Conservation (phyloP, 1,284 basidiomycete species). For the Meripilus lineatus region DNA sequence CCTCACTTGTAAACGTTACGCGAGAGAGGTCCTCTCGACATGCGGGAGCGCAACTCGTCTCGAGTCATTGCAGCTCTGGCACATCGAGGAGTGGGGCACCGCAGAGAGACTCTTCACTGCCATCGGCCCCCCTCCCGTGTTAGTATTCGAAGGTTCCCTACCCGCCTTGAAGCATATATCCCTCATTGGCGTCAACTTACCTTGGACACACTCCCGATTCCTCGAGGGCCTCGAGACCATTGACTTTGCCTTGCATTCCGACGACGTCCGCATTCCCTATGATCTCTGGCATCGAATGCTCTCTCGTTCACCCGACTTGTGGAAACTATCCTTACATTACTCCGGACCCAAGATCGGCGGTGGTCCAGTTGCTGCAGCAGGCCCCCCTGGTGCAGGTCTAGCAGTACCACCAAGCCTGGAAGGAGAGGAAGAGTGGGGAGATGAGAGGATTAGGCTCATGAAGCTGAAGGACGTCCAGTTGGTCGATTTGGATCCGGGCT, state of each 20-base stretch:
- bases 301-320: conserved; percentile 39
- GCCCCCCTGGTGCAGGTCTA: too few species aligned
- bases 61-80: conserved; percentile 56
- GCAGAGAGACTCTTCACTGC: conserved; percentile 44
- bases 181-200: conserved; percentile 59
- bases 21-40: conserved; percentile 42
- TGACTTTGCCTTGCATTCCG: conserved; percentile 55
- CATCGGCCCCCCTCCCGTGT: conserved; percentile 51
- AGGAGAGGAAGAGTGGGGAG: conserved; percentile 30
- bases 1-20: conserved; percentile 47
- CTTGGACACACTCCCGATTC: conserved; percentile 50
- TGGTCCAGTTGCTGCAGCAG: too few species aligned
- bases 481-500: conserved; percentile 51
- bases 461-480: conserved; percentile 41
- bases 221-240: conserved; percentile 43
- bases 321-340: conserved; percentile 48
- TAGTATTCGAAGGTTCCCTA: conserved; percentile 45
- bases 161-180: conserved; percentile 48
- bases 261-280: conserved; percentile 51
- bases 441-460: conserved; percentile 31
- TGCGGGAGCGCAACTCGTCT: conserved; percentile 48
- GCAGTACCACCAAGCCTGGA: too few species aligned
- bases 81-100: conserved; percentile 53
- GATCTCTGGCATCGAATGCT: conserved; percentile 49
- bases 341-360: conserved; percentile 44